Evolutionary conservation across 257 asterid genomes (phyloP).

Genomic region (Oldenlandia corymbosa): DNA sequence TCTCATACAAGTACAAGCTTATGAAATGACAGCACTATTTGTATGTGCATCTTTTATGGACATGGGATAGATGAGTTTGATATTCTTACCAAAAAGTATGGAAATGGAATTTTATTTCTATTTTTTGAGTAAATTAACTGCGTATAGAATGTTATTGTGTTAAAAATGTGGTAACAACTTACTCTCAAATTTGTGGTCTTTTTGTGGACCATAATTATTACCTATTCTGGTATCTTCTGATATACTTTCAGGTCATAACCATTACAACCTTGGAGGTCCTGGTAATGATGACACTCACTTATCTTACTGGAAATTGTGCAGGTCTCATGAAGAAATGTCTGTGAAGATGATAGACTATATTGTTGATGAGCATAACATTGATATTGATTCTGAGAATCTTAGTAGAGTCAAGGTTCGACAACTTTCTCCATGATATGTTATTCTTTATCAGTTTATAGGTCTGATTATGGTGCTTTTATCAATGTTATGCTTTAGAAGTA

Average conservation of each 20-base stretch:
- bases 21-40: background rate
- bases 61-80: background rate
- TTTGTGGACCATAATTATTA: background rate
- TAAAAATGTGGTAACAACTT: background rate
- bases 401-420: conserved; percentile 69
- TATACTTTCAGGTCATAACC: background rate
- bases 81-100: too few relatives aligned
- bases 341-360: conserved; percentile 70
- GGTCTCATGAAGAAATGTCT: conserved; percentile 97
- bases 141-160: background rate
- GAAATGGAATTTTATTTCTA: too few relatives aligned
- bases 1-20: background rate
- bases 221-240: background rate
- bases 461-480: conserved; percentile 7
- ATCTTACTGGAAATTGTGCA: conserved; percentile 27
- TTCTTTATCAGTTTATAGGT: too few relatives aligned
- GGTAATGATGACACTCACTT: background rate
- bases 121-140: too few relatives aligned
- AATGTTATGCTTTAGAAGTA: background rate
- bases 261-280: background rate
- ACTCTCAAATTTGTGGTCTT: background rate
- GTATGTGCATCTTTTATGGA: background rate
- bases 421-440: background rate
- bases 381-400: conserved; percentile 46
- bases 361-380: conserved; percentile 77